A percentile compares a stretch with the other conserved stretches of the same genome.
These are phyloP conservation scores for Trematosphaeria pertusa DNA, from an alignment of 2,329 filamentous ascomycete genomes.

Conservation along the genomic window DNA sequence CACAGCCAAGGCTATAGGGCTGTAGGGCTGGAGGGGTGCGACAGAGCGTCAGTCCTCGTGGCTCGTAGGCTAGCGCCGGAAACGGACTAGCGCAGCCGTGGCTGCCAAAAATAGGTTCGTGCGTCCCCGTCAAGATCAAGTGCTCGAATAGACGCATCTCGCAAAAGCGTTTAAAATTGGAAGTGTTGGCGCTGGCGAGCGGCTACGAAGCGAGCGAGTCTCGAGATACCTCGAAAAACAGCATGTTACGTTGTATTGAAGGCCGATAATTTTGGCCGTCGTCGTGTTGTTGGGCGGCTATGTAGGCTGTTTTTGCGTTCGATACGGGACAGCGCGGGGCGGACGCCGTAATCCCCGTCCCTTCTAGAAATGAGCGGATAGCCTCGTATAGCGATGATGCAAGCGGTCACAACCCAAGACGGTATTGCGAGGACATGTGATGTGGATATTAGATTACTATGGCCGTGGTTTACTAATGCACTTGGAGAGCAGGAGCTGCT, in stretches of 20 bases:
- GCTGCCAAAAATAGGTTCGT: slow-evolving; percentile 8
- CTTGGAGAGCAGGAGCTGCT: slow-evolving; percentile 5
- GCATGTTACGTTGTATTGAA: too few relatives aligned
- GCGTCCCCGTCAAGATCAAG: not conserved
- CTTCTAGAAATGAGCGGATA: not conserved
- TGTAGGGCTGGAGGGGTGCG: slow-evolving; percentile 11
- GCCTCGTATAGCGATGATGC: not conserved
- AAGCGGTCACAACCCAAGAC: not conserved
- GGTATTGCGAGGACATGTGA: not conserved
- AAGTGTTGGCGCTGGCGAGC: slow-evolving; percentile 1
- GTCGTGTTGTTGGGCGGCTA: slow-evolving; percentile 8
- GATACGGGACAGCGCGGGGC: slow-evolving; percentile 3
- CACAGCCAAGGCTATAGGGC: slow-evolving; percentile 9
- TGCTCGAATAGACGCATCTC: not conserved
- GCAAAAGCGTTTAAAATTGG: slow-evolving; percentile 18
- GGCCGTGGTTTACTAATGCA: not conserved
- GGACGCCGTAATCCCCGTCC: not conserved
- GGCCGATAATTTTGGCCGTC: slow-evolving; percentile 10
- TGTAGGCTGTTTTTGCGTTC: slow-evolving; percentile 21
- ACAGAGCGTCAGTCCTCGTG: not conserved
- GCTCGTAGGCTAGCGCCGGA: not conserved
- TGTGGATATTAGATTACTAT: too few relatives aligned
- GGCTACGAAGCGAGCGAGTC: slow-evolving; percentile 4
- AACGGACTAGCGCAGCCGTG: not conserved
- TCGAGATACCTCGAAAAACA: not conserved